Base-by-base conservation (phyloP, 164 flowering plant genomes). In the Magnolia changhungtana region DNA sequence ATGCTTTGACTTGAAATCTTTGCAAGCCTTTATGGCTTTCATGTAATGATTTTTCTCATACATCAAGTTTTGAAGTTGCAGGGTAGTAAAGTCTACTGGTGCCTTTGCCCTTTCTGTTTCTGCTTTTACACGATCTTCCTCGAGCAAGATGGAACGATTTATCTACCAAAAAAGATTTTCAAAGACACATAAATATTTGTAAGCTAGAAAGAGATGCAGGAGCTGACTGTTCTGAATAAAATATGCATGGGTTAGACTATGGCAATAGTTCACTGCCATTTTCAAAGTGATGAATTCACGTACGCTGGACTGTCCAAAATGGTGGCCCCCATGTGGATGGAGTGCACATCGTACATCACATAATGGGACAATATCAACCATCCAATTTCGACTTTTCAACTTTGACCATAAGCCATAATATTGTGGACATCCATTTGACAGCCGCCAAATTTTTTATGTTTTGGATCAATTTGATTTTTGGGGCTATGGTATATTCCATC, bases 41-140 rank as follows among this genome's bases (percentile, higher is more conserved):
- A 93, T 55, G 75, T 93, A 94, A 79, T 94, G 99, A 79, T 84
- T 93, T 80, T 94, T 94, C 87, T 96, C 99, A 72, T 96, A 96
- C 92, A 94, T 86, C 88, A 96, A 80, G 76, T 93, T 96, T 77
- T 94, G 98, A 77, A 96, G 93, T 91, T 96, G 98, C 89, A 96
- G 79, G 0, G 95, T 89, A 23, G 94, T 89, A 77, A 89, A 92
- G 84, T 96, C 98, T 55, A 96, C 98, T 0, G 98, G 96, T 50
- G 92, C 89, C 80, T 94, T 96, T n/a, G 96, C 98, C 18, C 84
- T 84, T 75, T 94, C 99, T 18, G 99, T 93, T 80, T 90, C 97
- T 4, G 89, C 85, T 75, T 94, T 96, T 58, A 89, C 88, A 21
- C 84, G 87, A 63, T 94, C 99, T 81, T 96, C 99, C 80, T 94